These are phyloP conservation scores for Cucurbita maxima DNA, from an alignment of 306 rosid species.

Conservation along the genomic window DNA sequence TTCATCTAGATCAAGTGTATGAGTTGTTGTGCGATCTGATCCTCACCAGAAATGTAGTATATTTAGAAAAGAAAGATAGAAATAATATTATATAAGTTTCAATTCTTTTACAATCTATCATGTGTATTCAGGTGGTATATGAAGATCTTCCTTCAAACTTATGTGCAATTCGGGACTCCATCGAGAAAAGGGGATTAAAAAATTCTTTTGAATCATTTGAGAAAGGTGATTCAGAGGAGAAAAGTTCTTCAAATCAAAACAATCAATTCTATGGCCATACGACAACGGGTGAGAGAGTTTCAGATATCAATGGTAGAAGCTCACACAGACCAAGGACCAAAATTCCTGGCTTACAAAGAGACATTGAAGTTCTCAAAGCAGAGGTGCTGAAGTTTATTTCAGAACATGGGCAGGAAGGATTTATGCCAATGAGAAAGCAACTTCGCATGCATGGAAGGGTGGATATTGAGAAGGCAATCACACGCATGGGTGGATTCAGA, in stretches of 20 bases:
- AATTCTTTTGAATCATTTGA: slow-evolving; percentile 16
- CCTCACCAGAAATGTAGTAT: not conserved
- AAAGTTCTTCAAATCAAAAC: slow-evolving; percentile 14
- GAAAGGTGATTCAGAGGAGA: slow-evolving; percentile 18
- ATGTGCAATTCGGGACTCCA: slow-evolving; percentile 67
- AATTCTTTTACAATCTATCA: not conserved
- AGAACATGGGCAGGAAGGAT: slow-evolving; percentile 83
- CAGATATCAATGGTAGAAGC: slow-evolving; percentile 16
- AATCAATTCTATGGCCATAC: slow-evolving; percentile 13
- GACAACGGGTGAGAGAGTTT: slow-evolving; percentile 11
- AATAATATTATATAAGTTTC: not conserved
- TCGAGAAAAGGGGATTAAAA: slow-evolving; percentile 33
- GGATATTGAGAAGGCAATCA: slow-evolving; percentile 80
- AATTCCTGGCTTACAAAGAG: slow-evolving; percentile 79
- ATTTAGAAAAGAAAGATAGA: not conserved
- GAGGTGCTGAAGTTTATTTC: slow-evolving; percentile 60
- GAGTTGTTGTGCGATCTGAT: no score
- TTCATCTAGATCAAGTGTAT: no score
- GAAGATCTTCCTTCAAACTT: slow-evolving; percentile 90
- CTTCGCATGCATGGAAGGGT: slow-evolving; percentile 68
- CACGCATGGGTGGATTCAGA: slow-evolving; percentile 85
- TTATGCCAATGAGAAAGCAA: slow-evolving; percentile 94
- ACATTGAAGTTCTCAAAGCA: slow-evolving; percentile 53
- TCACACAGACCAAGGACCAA: slow-evolving; percentile 39
- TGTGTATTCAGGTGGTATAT: slow-evolving; percentile 50